These are phyloP conservation scores for Aspergillus aculeatinus DNA, from an alignment of 2,329 filamentous ascomycete genomes.

Conservation along the genomic window DNA sequence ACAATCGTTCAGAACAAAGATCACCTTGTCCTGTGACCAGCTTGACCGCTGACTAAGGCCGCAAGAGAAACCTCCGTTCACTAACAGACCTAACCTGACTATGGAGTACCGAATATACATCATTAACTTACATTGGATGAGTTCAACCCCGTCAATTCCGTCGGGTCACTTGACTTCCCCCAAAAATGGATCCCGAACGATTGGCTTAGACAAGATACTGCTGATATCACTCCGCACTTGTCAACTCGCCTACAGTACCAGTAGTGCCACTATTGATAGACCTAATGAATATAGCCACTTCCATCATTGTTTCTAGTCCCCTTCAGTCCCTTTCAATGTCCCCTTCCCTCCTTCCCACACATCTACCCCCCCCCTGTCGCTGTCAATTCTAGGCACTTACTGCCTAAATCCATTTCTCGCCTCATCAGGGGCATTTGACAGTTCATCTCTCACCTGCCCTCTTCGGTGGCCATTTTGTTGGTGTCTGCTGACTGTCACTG, in stretches of 20 bases:
- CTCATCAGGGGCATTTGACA: conserved; percentile 8
- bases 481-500: conserved; percentile 31
- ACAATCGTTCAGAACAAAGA: conserved; percentile 22
- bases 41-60: conserved; percentile 22
- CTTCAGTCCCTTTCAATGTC: neutral
- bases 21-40: conserved; percentile 27
- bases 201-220: conserved; percentile 15
- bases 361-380: neutral
- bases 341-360: neutral
- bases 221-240: conserved; percentile 19
- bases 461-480: neutral
- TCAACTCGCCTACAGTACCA: conserved; percentile 6
- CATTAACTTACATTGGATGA: neutral
- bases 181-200: conserved; percentile 22
- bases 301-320: conserved; percentile 2
- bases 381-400: conserved; percentile 5
- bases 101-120: no score
- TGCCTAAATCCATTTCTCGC: conserved; percentile 3
- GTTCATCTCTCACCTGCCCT: neutral
- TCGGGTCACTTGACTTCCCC: conserved; percentile 25
- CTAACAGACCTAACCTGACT: no score
- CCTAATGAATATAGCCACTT: conserved; percentile 7
- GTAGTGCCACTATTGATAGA: conserved; percentile 1
- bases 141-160: conserved; percentile 15
- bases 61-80: neutral